phyloP scores from a whole-genome alignment of 164 flowering plant species.

The Dillenia suffruticosa region DNA sequence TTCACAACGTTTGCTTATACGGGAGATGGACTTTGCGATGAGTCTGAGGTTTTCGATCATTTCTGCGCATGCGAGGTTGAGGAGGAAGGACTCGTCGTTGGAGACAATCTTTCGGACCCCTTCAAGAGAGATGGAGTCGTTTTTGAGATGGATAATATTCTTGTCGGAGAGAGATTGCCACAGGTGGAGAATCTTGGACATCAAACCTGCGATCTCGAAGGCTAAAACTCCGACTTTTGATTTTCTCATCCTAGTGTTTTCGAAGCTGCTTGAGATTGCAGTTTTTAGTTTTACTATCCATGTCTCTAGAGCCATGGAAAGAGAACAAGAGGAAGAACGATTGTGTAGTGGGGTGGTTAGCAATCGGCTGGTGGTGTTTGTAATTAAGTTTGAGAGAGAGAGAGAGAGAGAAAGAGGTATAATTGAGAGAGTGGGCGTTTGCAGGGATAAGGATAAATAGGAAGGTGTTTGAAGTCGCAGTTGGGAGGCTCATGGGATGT shows the following conservation, averaged over 20 bases:
- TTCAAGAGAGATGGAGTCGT: constrained; percentile 51
- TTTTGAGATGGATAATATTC: constrained; percentile 37
- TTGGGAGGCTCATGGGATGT: constrained; percentile 38
- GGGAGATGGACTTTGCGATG: constrained; percentile 37
- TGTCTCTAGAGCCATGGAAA: constrained; percentile 68
- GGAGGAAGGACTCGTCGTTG: constrained; percentile 69
- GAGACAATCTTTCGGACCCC: constrained; percentile 89
- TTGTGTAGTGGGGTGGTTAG: not conserved
- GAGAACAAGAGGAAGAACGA: constrained; percentile 1
- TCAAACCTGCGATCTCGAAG: constrained; percentile 75
- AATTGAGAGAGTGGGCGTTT: constrained; percentile 27
- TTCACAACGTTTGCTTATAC: constrained; percentile 37
- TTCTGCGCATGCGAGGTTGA: constrained; percentile 79
- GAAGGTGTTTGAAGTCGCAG: constrained; percentile 7
- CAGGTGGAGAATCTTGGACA: constrained; percentile 76
- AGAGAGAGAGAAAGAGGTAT: constrained; percentile 22
- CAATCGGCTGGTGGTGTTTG: not conserved
- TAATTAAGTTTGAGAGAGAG: constrained; percentile 1
- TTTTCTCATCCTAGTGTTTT: constrained; percentile 19
- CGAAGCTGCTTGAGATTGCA: constrained; percentile 36
- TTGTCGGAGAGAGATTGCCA: constrained; percentile 71
- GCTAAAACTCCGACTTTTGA: constrained; percentile 61
- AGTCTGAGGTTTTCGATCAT: constrained; percentile 43
- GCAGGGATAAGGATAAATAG: constrained; percentile 25
- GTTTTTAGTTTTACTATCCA: constrained; percentile 70